Evolutionary conservation across 441 rosid genomes (phyloP), one percentile per base, ranked within the genome.

Genomic region (Croton laevigatus): DNA sequence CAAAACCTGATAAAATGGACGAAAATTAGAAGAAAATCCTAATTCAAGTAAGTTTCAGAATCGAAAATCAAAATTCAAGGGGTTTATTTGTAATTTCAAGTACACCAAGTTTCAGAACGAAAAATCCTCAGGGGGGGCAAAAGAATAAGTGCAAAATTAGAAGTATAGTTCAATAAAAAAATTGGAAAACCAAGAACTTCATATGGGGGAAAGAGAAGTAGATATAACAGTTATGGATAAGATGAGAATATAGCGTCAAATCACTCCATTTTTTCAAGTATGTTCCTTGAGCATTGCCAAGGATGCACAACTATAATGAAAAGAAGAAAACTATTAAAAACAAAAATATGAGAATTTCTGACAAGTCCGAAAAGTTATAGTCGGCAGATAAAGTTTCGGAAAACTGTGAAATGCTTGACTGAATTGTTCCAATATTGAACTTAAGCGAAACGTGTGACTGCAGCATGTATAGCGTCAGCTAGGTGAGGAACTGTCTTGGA

Each of bases 401-500:
- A 20, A 23, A 27, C 14, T 17, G 48, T 19, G 46, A 59, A 71
- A 65, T n/a, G 5, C 22, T 49, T n/a, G 27, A 32, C 19, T 37
- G 13, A 57, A 17, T 19, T 37, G 42, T 22, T 17, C 52, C 46
- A 46, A 52, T 51, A 62, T 53, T 48, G 40, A 63, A 48, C 72
- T 66, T 38, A 38, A 34, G 45, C 44, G 42, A 40, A 3, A 9
- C 71, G 79, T 23, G 91, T 82, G 63, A 88, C 97, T 12, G 88
- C 91, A 20, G 90, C 91, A 40, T 90, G 97, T 62, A 93, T 89
- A 14, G 97, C 87, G 57, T 89, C 93, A 0, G 93, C 82, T 38
- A 90, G 93, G 82, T 82, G 90, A 8, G 95, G 91, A 36, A 93
- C 92, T 49, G 95, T 89, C 79, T 76, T 85, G 0, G 91, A 85